These are phyloP conservation scores for Metroxylon sagu DNA, from an alignment of 176 grass and related monocot genomes.

Conservation along the genomic window DNA sequence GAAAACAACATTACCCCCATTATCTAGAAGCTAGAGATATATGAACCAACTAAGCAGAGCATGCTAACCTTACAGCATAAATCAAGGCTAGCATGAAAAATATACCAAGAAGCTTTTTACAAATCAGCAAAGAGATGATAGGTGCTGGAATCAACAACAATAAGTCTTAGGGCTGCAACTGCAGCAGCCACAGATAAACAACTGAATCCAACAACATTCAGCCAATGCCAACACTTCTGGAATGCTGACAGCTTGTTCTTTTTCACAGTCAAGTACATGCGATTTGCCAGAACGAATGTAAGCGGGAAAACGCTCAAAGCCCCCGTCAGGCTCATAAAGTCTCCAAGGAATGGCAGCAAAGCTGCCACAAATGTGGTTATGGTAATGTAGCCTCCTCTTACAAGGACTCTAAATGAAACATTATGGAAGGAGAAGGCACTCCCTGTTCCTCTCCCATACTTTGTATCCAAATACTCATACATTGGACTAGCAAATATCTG, in stretches of 20 bases:
- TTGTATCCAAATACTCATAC: slow-evolving; percentile 92
- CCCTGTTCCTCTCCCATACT: slow-evolving; percentile 51
- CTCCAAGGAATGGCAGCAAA: slow-evolving; percentile 69
- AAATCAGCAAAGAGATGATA: slow-evolving; percentile 93
- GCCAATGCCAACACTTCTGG: slow-evolving; percentile 82
- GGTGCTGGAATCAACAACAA: slow-evolving; percentile 65
- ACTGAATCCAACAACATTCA: slow-evolving; percentile 73
- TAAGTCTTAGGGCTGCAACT: slow-evolving; percentile 66
- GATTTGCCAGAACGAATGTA: slow-evolving; percentile 89
- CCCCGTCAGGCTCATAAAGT: slow-evolving; percentile 95
- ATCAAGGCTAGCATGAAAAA: too few species aligned
- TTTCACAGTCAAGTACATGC: slow-evolving; percentile 86
- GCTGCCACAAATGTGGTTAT: slow-evolving; percentile 86
- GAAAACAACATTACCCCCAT: too few species aligned
- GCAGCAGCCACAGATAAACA: slow-evolving; percentile 44
- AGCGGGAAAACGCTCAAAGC: slow-evolving; percentile 89
- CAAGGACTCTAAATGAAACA: slow-evolving; percentile 50
- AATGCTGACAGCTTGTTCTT: slow-evolving; percentile 39
- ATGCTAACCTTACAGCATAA: too few species aligned
- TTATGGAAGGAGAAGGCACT: slow-evolving; percentile 68
- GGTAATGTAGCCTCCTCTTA: slow-evolving; percentile 78
- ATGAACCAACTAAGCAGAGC: too few species aligned
- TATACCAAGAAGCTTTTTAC: slow-evolving; percentile 20
- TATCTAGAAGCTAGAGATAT: too few species aligned
- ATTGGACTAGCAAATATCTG: slow-evolving; percentile 98